Evolutionary conservation across 108 stramenopile genomes (phyloP).

Genomic region (Discostella stelligeroides): DNA sequence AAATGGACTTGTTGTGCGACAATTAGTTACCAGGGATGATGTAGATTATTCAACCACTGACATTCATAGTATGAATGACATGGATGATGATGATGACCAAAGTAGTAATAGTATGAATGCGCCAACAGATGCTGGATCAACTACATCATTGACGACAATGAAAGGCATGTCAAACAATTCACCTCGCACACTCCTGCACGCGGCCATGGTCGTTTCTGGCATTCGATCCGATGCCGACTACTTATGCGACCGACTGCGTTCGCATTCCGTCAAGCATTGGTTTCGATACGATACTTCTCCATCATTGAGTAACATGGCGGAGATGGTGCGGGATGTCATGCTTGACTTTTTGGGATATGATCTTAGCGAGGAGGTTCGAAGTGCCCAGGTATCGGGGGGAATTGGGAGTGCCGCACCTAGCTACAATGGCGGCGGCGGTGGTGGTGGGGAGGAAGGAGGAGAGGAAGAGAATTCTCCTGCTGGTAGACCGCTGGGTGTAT

Average conservation of each 20-base stretch:
- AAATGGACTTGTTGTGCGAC: constrained; percentile 10
- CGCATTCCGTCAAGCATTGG: constrained; percentile 31
- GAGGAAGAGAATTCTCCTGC: constrained; percentile 21
- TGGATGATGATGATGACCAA: not conserved
- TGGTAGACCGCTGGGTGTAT: constrained; percentile 47
- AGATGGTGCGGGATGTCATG: constrained; percentile 31
- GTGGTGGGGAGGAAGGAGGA: constrained; percentile 11
- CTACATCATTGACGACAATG: not conserved
- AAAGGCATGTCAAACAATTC: not conserved
- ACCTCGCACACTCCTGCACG: constrained; percentile 17
- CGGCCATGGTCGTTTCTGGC: constrained; percentile 25
- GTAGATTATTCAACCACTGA: not conserved
- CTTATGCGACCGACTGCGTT: constrained; percentile 14
- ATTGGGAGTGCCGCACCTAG: constrained; percentile 40
- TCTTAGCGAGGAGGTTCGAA: constrained; percentile 21
- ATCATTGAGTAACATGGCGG: not conserved
- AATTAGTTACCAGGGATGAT: constrained; percentile 22
- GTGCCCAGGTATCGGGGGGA: constrained; percentile 26
- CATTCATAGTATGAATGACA: not conserved
- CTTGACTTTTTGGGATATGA: constrained; percentile 44
- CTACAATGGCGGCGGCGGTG: constrained; percentile 6
- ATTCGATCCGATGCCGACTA: constrained; percentile 32
- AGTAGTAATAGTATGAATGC: not conserved
- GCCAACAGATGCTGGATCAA: too few relatives aligned
- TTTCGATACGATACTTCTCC: constrained; percentile 43